Evolutionary conservation across 805 yeast species (phyloP).

Genomic region (Metschnikowia santaceciliae): DNA sequence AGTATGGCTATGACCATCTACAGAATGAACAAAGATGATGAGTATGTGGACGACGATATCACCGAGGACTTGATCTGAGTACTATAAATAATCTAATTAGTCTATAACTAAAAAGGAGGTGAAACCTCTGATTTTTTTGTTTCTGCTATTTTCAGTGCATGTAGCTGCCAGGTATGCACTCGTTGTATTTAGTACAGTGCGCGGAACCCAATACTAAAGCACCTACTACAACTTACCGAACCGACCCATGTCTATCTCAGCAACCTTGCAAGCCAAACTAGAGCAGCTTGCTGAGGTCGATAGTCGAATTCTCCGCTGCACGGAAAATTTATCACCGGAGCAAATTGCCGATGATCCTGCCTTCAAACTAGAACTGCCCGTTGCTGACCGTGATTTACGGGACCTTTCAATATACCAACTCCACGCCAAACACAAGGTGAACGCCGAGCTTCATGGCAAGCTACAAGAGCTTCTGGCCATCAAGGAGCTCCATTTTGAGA

Average conservation of each 20-base stretch:
- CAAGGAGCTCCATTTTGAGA: slow-evolving; percentile 24
- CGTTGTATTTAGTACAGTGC: background rate
- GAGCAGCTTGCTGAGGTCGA: slow-evolving; percentile 1
- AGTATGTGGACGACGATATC: slow-evolving; percentile 41
- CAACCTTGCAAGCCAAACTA: slow-evolving; percentile 3
- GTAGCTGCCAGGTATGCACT: background rate
- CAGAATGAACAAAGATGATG: slow-evolving; percentile 48
- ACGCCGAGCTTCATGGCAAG: slow-evolving; percentile 10
- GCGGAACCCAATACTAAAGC: background rate
- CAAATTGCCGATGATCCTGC: slow-evolving; percentile 3
- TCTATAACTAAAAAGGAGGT: background rate
- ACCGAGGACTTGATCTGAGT: slow-evolving; percentile 35
- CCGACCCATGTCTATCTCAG: slow-evolving; percentile 10
- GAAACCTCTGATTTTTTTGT: background rate
- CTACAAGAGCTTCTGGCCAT: slow-evolving; percentile 27
- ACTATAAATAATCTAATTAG: background rate
- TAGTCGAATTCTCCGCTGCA: background rate
- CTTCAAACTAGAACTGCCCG: background rate
- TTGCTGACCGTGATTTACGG: background rate
- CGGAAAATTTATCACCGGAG: background rate
- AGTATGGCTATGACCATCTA: slow-evolving; percentile 46
- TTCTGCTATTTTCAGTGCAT: background rate
- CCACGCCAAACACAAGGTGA: slow-evolving; percentile 13
- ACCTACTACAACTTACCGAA: background rate
- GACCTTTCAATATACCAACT: slow-evolving; percentile 12